Base-by-base conservation (phyloP, 495 filamentous ascomycete genomes). In the Xylaria curta region DNA sequence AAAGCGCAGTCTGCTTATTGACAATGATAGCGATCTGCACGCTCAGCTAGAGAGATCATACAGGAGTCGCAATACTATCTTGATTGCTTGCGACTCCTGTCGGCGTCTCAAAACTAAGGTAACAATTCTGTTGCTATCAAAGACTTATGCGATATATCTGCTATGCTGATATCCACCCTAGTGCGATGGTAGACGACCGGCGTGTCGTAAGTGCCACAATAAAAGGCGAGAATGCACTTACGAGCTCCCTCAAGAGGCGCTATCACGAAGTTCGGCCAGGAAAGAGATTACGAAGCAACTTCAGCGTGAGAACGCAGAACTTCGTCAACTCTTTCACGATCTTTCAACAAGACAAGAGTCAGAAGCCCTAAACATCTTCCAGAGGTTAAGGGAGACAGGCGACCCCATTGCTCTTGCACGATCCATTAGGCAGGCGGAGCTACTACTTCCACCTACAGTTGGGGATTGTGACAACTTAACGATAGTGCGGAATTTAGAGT, bases 251-350 rank as follows among this genome's bases (percentile, higher is more conserved):
- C 21, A 69, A 24, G 66, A 69, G 19, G 66, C 33, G 13, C 31
- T 38, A 15, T 70, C 68, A 13, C 36, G 68, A 44, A 64, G 60
- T 5, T 40, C 44, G 13, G 68, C 68, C 0, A 70, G 58, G 28
- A 71, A 65, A 53, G 62, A 61, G 51, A 68, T 59, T 6, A 36
- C 9, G 44, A 65, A 62, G 9, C 28, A 69, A n/a, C 47, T 72
- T 1, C 65, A 75, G 36, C 60, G 54, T 17, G 73, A 78, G n/a
- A 70, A 69, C 7, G 0, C 13, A 9, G 64, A 72, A 13, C 62
- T 78, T 13, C 68, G 65, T 26, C 71, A 74, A 28, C 72, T 78
- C 0, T 66, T 75, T 26, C 63, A 59, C 31, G 60, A 72, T 31
- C 49, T 75, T 49, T 56, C 66, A 7, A 33, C 6, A 4, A 40